Evolutionary conservation across 495 filamentous ascomycete species (phyloP), one percentile per base, ranked within the genome.

Genomic region (Oidiodendron maius): DNA sequence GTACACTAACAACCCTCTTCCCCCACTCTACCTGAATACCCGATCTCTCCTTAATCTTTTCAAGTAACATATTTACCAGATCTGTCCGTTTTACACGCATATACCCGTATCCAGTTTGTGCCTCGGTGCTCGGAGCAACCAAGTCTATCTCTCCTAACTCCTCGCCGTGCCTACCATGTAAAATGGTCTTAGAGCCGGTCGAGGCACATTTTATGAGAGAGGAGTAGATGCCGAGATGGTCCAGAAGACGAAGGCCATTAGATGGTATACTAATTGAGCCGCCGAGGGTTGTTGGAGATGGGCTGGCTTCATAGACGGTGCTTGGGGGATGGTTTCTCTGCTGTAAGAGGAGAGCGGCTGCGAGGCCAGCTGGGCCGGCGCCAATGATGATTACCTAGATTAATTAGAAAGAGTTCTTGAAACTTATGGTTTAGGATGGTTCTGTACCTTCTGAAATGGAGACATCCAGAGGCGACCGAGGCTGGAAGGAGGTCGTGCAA

Each of bases 241-340:
- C 72, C 3, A 83, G 69, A 53, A 79, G 70, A 10, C 78, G 64
- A 25, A 81, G 65, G 4, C 78, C 77, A n/a, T 76, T 75, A 1
- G 78, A 77, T 1, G 78, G 79, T 18, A 83, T 65, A 57, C 79
- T 80, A 46, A 83, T 71, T 13, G 78, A 75, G 20, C 78, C 79
- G 21, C 78, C 79, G 12, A 79, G 73, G 4, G 76, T 75, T 2
- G 71, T 73, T 15, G 76, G 66, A 49, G 70, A 61, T 12, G 76
- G 66, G 35, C 79, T 71, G 40, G 77, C 68, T 61, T 83, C 79
- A 53, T 69, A 80, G 38, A 81, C 61, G 9, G 65, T 72, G 10
- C 67, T 67, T 15, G 70, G 58, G 15, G 70, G 50, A 20, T 64
- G 58, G 3, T 61, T 53, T 40, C 67, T 48, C n/a, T 62, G 53